These are phyloP conservation scores for Cutaneotrichosporon arboriforme DNA, from an alignment of 1,284 basidiomycete genomes.

Conservation along the genomic window DNA sequence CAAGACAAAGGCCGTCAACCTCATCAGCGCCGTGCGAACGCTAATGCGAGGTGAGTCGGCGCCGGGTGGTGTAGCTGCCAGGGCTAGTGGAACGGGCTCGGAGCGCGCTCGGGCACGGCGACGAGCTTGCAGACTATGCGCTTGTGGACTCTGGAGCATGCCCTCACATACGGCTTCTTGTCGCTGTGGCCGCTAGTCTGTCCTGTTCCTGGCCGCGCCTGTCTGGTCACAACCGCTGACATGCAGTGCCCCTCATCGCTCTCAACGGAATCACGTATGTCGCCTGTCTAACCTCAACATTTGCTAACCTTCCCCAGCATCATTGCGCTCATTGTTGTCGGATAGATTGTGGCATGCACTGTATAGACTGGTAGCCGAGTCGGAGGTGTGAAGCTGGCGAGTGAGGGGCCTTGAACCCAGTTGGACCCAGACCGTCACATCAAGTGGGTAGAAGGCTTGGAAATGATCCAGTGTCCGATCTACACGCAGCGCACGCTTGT, in stretches of 20 bases:
- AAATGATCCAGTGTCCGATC: too few species aligned
- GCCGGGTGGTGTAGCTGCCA: neutral
- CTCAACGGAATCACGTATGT: conserved; percentile 65
- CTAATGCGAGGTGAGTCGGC: conserved; percentile 80
- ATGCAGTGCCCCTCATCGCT: conserved; percentile 79
- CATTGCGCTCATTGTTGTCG: conserved; percentile 5
- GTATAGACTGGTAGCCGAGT: neutral
- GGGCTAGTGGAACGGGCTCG: neutral
- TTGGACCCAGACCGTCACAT: too few species aligned
- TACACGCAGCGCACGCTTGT: too few species aligned
- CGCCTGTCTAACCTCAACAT: too few species aligned
- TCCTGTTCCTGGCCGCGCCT: too few species aligned
- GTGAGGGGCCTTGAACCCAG: neutral
- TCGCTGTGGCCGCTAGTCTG: too few species aligned
- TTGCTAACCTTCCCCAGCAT: conserved; percentile 3
- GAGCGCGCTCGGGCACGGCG: too few species aligned
- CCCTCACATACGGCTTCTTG: too few species aligned
- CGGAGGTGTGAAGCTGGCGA: neutral
- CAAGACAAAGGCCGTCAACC: conserved; percentile 79
- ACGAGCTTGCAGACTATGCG: too few species aligned
- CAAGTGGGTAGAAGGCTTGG: too few species aligned
- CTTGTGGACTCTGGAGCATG: too few species aligned
- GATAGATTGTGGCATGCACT: conserved; percentile 6
- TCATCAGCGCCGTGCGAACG: conserved; percentile 89
- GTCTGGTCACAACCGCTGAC: too few species aligned